Evolutionary conservation across 805 yeast genomes (phyloP), one percentile per base, ranked within the genome.

Genomic region (Priceomyces melissophilus): DNA sequence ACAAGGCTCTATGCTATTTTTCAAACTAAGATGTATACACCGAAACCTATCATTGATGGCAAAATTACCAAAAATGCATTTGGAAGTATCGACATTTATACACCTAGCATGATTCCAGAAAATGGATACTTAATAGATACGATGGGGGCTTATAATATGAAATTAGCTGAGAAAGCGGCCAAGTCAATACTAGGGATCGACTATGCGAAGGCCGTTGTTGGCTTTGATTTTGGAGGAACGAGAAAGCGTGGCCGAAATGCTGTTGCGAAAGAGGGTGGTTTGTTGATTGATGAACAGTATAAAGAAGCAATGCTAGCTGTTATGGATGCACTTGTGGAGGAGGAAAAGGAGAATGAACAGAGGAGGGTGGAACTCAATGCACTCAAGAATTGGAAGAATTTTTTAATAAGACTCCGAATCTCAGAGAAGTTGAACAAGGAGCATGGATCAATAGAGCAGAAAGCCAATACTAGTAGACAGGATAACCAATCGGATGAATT

Each of bases 151-250:
- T 51, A 48, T 20, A 65, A 73, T 4, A 61, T 76, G 49, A 72
- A 76, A 30, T 60, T 73, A 42, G 79, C 85, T 0, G 79, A 76
- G 30, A 71, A 70, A 36, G 96, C 98, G 0, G 95, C 95, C 0
- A 75, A 75, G 43, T 37, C 39, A 27, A 55, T 80, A 1, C 52
- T 90, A 9, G 79, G 76, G 0, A 72, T 91, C 5, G 96, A 87
- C 48, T 88, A 73, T 65, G 97, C 96, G 0, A 82, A 79, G 36
- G 98, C 97, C 0, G 90, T 89, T 2, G 82, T 83, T 2, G 87
- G 90, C 0, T 91, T 93, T 63, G 93, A 87, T 41, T 93, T 86
- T 61, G 49, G 45, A 29, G 75, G 71, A 23, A 60, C 63, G 32
- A 57, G 69, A 32, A 59, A 69, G 28, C 31, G 46, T 7, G 54